Evolutionary conservation across 1,139 yeast species (phyloP).

Genomic region (Hyphopichia wangnamkhiaoensis): DNA sequence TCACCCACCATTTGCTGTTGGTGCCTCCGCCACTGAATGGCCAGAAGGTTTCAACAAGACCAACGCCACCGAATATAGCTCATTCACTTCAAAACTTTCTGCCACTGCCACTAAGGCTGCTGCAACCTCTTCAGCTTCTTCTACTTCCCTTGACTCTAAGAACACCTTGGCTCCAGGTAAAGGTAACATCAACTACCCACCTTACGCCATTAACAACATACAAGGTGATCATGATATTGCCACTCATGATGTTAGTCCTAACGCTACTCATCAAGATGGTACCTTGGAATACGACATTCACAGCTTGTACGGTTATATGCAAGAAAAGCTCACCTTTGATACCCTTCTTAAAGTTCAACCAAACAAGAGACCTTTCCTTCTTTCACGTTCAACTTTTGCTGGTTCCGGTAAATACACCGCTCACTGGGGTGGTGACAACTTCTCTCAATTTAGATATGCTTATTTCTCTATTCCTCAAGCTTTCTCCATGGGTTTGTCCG

Average conservation of each 20-base stretch:
- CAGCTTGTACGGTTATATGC: slow-evolving; percentile 19
- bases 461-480: slow-evolving; percentile 26
- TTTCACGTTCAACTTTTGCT: slow-evolving; percentile 20
- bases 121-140: slow-evolving; percentile 9
- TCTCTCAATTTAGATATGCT: slow-evolving; percentile 19
- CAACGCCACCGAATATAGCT: slow-evolving; percentile 20
- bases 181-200: slow-evolving; percentile 34
- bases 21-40: slow-evolving; percentile 14
- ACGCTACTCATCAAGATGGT: slow-evolving; percentile 32
- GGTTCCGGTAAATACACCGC: slow-evolving; percentile 21
- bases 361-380: slow-evolving; percentile 22
- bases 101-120: slow-evolving; percentile 14
- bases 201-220: slow-evolving; percentile 25
- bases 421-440: slow-evolving; percentile 28
- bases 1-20: slow-evolving; percentile 20
- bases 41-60: slow-evolving; percentile 21
- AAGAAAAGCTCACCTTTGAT: slow-evolving; percentile 19
- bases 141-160: slow-evolving; percentile 15
- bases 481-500: slow-evolving; percentile 20
- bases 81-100: slow-evolving; percentile 13
- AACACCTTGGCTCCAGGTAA: slow-evolving; percentile 23
- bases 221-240: slow-evolving; percentile 30
- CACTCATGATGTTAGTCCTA: slow-evolving; percentile 27
- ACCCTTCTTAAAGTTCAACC: slow-evolving; percentile 18
- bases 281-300: slow-evolving; percentile 29